Evolutionary conservation across 768 basidiomycete genomes (phyloP).

Genomic region (Suillus occidentalis): DNA sequence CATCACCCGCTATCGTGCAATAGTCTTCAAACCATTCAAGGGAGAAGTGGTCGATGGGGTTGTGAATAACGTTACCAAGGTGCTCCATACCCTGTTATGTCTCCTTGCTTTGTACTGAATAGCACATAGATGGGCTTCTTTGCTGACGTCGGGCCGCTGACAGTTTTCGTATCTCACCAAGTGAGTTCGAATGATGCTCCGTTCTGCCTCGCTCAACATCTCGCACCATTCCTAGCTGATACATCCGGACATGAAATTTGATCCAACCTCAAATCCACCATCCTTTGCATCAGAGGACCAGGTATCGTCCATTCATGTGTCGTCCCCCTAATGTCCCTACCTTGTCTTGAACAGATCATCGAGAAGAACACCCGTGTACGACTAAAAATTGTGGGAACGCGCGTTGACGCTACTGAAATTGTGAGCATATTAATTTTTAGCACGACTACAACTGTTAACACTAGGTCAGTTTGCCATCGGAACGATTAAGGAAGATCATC

Average conservation of each 20-base stretch:
- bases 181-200: slow-evolving; percentile 43
- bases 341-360: slow-evolving; percentile 58
- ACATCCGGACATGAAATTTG: slow-evolving; percentile 91
- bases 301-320: slow-evolving; percentile 38
- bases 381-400: slow-evolving; percentile 96
- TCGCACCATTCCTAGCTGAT: slow-evolving; percentile 62
- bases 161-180: slow-evolving; percentile 95
- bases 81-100: slow-evolving; percentile 33
- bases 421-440: slow-evolving; percentile 46
- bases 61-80: slow-evolving; percentile 95
- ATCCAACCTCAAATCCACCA: slow-evolving; percentile 96
- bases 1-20: slow-evolving; percentile 89
- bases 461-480: slow-evolving; percentile 86
- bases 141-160: slow-evolving; percentile 91
- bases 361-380: slow-evolving; percentile 92
- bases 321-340: slow-evolving; percentile 6
- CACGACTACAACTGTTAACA: slow-evolving; percentile 1
- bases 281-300: slow-evolving; percentile 91
- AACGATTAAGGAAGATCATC: slow-evolving; percentile 96
- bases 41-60: slow-evolving; percentile 97
- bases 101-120: slow-evolving; percentile 3
- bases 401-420: slow-evolving; percentile 97
- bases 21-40: slow-evolving; percentile 99
- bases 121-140: slow-evolving; percentile 92
- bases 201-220: slow-evolving; percentile 5